A percentile compares a stretch with the other conserved stretches of the same genome.
Evolutionary conservation across 2,329 filamentous ascomycete genomes (phyloP).

Genomic region (Trichoderma harzianum): DNA sequence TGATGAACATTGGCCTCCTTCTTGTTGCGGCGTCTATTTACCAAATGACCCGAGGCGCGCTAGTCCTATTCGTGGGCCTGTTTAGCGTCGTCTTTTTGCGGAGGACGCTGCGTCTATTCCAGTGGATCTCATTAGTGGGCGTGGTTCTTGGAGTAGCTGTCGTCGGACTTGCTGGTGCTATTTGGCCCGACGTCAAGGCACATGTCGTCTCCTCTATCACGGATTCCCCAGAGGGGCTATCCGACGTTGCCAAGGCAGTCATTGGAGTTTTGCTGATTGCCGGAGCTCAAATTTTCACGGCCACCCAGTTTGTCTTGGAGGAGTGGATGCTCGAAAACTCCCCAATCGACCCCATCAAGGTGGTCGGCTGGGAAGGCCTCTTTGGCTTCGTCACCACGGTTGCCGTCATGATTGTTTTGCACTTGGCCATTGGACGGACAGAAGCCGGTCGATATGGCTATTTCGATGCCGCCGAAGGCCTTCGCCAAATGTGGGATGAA

Average conservation of each 20-base stretch:
- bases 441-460: slow-evolving; percentile 72
- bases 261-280: slow-evolving; percentile 88
- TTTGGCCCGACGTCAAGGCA: slow-evolving; percentile 66
- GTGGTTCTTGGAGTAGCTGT: slow-evolving; percentile 86
- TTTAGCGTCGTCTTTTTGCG: slow-evolving; percentile 91
- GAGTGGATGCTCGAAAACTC: slow-evolving; percentile 78
- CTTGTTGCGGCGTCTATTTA: slow-evolving; percentile 96
- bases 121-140: slow-evolving; percentile 84
- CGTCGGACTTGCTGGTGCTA: slow-evolving; percentile 83
- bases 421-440: slow-evolving; percentile 72
- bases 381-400: slow-evolving; percentile 84
- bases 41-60: slow-evolving; percentile 94
- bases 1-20: slow-evolving; percentile 94
- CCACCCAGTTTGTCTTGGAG: slow-evolving; percentile 92
- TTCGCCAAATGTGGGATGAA: slow-evolving; percentile 73
- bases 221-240: slow-evolving; percentile 39
- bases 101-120: slow-evolving; percentile 76
- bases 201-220: slow-evolving; percentile 33
- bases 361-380: slow-evolving; percentile 93
- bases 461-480: slow-evolving; percentile 86
- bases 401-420: slow-evolving; percentile 73
- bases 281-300: slow-evolving; percentile 92
- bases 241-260: slow-evolving; percentile 52
- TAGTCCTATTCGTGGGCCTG: slow-evolving; percentile 92
- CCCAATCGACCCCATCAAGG: slow-evolving; percentile 71